Base-by-base conservation (phyloP, 176 grass and related monocot genomes). In the Coix lacrymajobi region DNA sequence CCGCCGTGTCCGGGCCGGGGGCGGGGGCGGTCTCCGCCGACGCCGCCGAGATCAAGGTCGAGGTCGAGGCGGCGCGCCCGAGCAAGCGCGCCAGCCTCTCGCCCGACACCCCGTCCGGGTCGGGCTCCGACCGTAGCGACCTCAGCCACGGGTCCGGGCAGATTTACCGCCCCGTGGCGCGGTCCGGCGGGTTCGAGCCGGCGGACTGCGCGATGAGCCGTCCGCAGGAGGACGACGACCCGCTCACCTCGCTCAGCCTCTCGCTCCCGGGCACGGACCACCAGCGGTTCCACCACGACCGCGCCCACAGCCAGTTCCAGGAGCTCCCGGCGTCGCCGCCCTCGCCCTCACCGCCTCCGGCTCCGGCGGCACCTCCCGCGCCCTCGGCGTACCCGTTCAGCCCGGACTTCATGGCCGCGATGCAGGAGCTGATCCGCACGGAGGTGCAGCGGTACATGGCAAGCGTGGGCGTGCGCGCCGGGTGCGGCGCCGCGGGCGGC, bases 371-470 rank as follows among this genome's bases (percentile, higher is more conserved):
- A 14, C 1, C 20, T 19, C 4, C 76, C 0, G 6, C 78, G 1
- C 15, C 68, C 8, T 22, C 62, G 0, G 13, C 64, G 33, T 72
- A 78, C 67, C 66, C 73, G 39, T 82, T 88, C 82, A 80, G 15
- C 51, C 78, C 78, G 0, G 82, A 76, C 4, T 88, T 94, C 75
- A 44, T 82, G 12, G 62, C 82, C 4, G 81, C 83, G 81, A 93
- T 97, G 89, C 87, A 91, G 82, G 91, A 97, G 22, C 87, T 97
- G 89, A 93, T 97, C 49, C 91, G 84, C n/a, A 73, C 44, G 6
- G 95, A 98, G 64, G 95, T 98, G 75, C 79, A 65, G 66, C 81
- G 80, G 76, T 98, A 95, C 92, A 95, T 98, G 90, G 60, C 84
- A 5, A 80, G 85, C 39, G 79, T 85, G 41, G 88, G 87, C 36